A percentile compares a stretch with the other conserved stretches of the same genome.
These are phyloP conservation scores for Nemania sp. DNA, from an alignment of 2,329 filamentous ascomycete genomes.

Conservation along the genomic window DNA sequence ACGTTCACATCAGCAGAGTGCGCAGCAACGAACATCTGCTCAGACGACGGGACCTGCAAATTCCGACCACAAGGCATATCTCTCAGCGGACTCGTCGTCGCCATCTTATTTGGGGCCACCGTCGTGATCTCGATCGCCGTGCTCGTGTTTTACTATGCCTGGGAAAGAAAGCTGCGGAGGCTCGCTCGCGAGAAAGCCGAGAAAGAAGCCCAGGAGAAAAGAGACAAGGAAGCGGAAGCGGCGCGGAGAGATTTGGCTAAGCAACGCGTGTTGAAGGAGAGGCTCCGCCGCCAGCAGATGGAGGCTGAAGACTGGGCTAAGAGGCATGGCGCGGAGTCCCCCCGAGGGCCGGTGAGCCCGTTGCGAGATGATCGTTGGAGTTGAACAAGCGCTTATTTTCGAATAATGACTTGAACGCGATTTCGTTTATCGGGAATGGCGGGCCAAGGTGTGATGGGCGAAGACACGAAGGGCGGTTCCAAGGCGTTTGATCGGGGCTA, in stretches of 20 bases:
- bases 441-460: too few species aligned
- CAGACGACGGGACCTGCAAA: conserved; percentile 46
- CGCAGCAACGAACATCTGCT: conserved; percentile 44
- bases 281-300: conserved; percentile 3
- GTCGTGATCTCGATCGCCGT: conserved; percentile 44
- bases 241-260: background rate
- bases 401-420: too few species aligned
- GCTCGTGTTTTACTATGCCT: conserved; percentile 56
- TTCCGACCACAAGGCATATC: conserved; percentile 42
- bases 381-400: too few species aligned
- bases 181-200: conserved; percentile 50
- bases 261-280: background rate
- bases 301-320: conserved; percentile 5
- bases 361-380: too few species aligned
- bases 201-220: conserved; percentile 50
- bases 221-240: conserved; percentile 6
- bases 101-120: conserved; percentile 50
- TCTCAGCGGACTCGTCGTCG: conserved; percentile 53
- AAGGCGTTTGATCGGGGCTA: too few species aligned
- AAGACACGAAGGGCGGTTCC: too few species aligned
- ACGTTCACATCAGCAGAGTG: conserved; percentile 36
- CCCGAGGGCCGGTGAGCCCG: conserved; percentile 6
- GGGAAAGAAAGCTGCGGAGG: conserved; percentile 51
- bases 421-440: too few species aligned
- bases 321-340: background rate